Percentiles rank a stretch among this genome's conserved stretches.
These are phyloP conservation scores for Kurtzmaniella quercitrusa DNA, from an alignment of 1,139 yeast genomes.

Conservation along the genomic window DNA sequence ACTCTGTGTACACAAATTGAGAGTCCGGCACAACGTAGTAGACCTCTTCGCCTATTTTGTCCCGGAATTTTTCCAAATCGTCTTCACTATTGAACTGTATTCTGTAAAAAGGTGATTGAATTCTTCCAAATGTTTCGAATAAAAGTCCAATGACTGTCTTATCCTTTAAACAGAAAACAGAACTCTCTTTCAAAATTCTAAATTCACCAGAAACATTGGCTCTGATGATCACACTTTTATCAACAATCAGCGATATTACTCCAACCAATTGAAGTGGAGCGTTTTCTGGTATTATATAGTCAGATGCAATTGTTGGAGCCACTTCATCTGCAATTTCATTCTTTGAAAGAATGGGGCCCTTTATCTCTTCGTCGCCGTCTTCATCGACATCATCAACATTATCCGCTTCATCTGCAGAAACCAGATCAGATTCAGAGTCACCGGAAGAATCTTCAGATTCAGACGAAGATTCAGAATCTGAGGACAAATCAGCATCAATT, in stretches of 20 bases:
- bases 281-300: slow-evolving; percentile 49
- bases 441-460: slow-evolving; percentile 6
- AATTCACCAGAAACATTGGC: slow-evolving; percentile 84
- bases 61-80: slow-evolving; percentile 43
- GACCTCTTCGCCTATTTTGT: slow-evolving; percentile 53
- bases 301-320: slow-evolving; percentile 69
- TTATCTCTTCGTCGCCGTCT: slow-evolving; percentile 38
- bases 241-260: slow-evolving; percentile 64
- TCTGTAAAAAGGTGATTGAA: slow-evolving; percentile 79
- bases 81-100: slow-evolving; percentile 61
- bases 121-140: slow-evolving; percentile 87
- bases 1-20: slow-evolving; percentile 71
- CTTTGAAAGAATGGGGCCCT: slow-evolving; percentile 67
- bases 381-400: slow-evolving; percentile 28
- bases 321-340: slow-evolving; percentile 71
- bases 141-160: slow-evolving; percentile 73
- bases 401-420: slow-evolving; percentile 11
- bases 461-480: slow-evolving; percentile 1
- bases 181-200: slow-evolving; percentile 74
- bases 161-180: slow-evolving; percentile 76
- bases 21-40: slow-evolving; percentile 81
- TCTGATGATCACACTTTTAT: slow-evolving; percentile 64
- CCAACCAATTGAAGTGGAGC: slow-evolving; percentile 78
- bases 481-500: slow-evolving; percentile 12
- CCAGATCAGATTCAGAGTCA: slow-evolving; percentile 12